Evolutionary conservation across 495 filamentous ascomycete genomes (phyloP), one percentile per base, ranked within the genome.

Genomic region (Trichoderma gamsii): DNA sequence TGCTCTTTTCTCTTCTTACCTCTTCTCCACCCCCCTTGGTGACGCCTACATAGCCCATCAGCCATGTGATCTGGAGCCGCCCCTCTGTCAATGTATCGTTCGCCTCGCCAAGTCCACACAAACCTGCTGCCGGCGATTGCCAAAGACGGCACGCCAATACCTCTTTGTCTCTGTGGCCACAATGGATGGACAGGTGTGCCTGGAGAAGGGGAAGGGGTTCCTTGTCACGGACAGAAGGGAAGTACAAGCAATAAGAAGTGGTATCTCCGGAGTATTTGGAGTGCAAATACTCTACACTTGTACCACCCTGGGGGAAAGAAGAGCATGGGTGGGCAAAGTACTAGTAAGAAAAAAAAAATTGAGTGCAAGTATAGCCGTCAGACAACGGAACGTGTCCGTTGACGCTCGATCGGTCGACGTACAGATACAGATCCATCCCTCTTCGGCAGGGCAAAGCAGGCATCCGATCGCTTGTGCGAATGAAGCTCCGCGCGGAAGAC

Each of bases 11-110:
- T 52, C 25, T 18, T 32, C 27, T 9, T 12, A 13, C 4, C 15
- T 61, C 25, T 27, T 61, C 56, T 32, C 56, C 56, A 32, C 56
- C 56, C 27, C 56, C 56, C 56, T 32, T 61, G 15, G 56, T 12
- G 23, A 32, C 11, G 56, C 23, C 56, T 32, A 61, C 56, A 61
- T 61, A n/a, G 56, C 56, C 23, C 16, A 61, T 61, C 56, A 61
- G 56, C 56, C 56, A 27, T 61, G 56, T 61, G 56, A 61, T 32
- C 56, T 61, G 56, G 56, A 61, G 56, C 56, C 56, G 56, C 56
- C 49, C 49, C 16, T 9, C 49, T n/a, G 8, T 38, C 5, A 38
- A 38, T 38, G 35, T 38, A 38, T 21, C 49, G 49, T 52, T 23
- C 18, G 49, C n/a, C 49, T 23, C 49, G 49, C 49, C 49, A 52